phyloP scores from a whole-genome alignment of 2,329 filamentous ascomycete species.

The Penicillium janthinellum region DNA sequence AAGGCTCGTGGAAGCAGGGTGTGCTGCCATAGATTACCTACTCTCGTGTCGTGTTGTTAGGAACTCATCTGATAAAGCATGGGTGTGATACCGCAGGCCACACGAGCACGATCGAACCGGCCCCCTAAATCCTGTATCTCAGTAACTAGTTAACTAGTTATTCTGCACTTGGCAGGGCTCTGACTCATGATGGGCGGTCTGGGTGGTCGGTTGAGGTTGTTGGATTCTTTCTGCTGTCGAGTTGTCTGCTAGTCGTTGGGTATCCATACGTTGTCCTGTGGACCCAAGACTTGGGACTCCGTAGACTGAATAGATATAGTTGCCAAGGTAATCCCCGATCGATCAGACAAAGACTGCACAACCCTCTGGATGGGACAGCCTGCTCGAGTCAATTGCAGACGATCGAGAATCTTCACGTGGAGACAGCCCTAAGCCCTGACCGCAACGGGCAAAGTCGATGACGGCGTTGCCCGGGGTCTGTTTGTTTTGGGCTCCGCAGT shows the following conservation, averaged over 20 bases:
- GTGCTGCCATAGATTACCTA: no score
- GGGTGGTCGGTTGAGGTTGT: not conserved
- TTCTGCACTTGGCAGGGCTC: not conserved
- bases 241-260: constrained; percentile 2
- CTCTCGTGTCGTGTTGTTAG: no score
- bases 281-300: not conserved
- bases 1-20: no score
- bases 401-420: constrained; percentile 1
- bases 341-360: not conserved
- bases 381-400: no score
- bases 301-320: not conserved
- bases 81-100: no score
- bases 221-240: not conserved
- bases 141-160: no score
- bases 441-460: constrained; percentile 14
- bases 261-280: not conserved
- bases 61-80: no score
- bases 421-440: constrained; percentile 22
- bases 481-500: constrained; percentile 28
- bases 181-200: not conserved
- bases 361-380: no score
- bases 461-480: constrained; percentile 27
- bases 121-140: no score
- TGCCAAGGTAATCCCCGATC: not conserved
- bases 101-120: no score